phyloP scores from a whole-genome alignment of 2,329 filamentous ascomycete species.

The Aureobasidium pullulans region DNA sequence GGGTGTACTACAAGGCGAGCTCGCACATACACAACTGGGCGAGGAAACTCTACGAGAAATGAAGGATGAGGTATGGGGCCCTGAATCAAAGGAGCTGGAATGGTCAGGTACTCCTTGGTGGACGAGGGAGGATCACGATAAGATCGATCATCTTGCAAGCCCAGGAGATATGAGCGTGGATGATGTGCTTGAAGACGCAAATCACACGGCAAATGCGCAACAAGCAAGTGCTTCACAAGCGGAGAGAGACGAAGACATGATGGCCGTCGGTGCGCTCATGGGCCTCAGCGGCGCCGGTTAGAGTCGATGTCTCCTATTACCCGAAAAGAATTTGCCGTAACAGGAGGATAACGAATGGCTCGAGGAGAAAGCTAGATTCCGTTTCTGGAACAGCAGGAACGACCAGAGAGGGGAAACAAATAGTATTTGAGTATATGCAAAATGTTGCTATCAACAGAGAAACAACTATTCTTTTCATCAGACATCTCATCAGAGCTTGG shows the following conservation, averaged over 20 bases:
- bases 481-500: slow-evolving; percentile 54
- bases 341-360: background rate
- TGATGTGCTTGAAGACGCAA: background rate
- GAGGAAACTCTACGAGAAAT: slow-evolving; percentile 20
- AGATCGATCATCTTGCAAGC: background rate
- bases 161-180: background rate
- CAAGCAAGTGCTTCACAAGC: slow-evolving; percentile 20
- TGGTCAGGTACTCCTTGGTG: background rate
- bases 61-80: slow-evolving; percentile 5
- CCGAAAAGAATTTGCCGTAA: too few relatives aligned
- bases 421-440: background rate
- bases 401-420: background rate
- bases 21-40: slow-evolving; percentile 38
- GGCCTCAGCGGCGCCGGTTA: slow-evolving; percentile 14
- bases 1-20: slow-evolving; percentile 64
- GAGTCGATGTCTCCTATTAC: background rate
- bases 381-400: background rate
- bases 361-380: background rate
- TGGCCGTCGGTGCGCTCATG: slow-evolving; percentile 18
- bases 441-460: background rate
- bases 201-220: background rate
- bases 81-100: slow-evolving; percentile 1
- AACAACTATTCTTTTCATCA: background rate
- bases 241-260: slow-evolving; percentile 17
- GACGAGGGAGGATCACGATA: background rate